Percentiles rank a stretch among this genome's conserved stretches.
Conservation (phyloP, 116 monocot genomes). For the Trichopus zeylanicus region DNA sequence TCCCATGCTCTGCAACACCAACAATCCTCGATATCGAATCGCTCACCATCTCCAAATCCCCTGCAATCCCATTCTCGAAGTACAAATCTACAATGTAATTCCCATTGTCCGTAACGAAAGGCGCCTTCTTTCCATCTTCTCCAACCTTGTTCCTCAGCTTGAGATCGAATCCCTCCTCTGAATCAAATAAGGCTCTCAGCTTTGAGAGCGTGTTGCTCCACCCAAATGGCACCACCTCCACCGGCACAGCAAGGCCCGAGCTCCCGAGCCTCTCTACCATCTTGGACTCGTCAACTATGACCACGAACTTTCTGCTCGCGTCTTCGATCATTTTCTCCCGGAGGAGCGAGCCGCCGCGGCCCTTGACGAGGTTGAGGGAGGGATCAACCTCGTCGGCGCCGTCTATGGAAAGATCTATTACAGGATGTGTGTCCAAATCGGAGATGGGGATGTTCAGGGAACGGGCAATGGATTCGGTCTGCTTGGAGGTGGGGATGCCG, state of each 20-base stretch:
- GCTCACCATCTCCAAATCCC: slow-evolving; percentile 46
- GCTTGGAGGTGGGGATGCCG: slow-evolving; percentile 35
- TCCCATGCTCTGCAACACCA: slow-evolving; percentile 84
- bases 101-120: slow-evolving; percentile 54
- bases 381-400: slow-evolving; percentile 21
- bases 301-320: slow-evolving; percentile 51
- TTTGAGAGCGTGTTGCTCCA: slow-evolving; percentile 39
- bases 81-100: slow-evolving; percentile 70
- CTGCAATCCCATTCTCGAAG: slow-evolving; percentile 51
- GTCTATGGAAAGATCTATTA: slow-evolving; percentile 15
- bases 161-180: slow-evolving; percentile 27
- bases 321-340: slow-evolving; percentile 90
- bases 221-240: slow-evolving; percentile 68
- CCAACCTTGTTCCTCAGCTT: slow-evolving; percentile 29
- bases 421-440: slow-evolving; percentile 4
- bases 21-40: slow-evolving; percentile 53
- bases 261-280: slow-evolving; percentile 50
- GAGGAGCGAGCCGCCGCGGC: slow-evolving; percentile 76
- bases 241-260: slow-evolving; percentile 57
- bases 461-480: slow-evolving; percentile 24
- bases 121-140: slow-evolving; percentile 8
- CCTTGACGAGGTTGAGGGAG: slow-evolving; percentile 20
- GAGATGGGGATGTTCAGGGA: slow-evolving; percentile 10
- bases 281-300: slow-evolving; percentile 79
- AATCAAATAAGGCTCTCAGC: slow-evolving; percentile 29